Evolutionary conservation across 192 early-diverging fungal genomes (phyloP), one percentile per base, ranked within the genome.

Genomic region (Coemansia furcata): DNA sequence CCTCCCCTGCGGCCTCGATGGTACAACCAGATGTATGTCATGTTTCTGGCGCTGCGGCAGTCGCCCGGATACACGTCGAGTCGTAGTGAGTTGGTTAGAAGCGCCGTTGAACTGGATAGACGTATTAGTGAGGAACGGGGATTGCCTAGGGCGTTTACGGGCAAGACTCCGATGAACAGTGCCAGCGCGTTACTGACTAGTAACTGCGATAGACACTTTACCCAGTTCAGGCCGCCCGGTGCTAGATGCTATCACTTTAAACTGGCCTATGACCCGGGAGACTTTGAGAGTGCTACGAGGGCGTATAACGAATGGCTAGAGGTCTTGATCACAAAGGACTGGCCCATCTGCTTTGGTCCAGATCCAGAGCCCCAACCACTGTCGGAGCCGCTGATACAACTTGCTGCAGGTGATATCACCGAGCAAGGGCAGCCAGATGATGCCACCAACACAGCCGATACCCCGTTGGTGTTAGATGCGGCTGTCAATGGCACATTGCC

Each of bases 1-100:
- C 19, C 35, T 44, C 30, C 32, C 4, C n/a, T 58, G 57, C 70
- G 77, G 62, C 94, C 94, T 19, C 80, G 93, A n/a, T 97, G 95
- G 95, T 92, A 94, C 39, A 97, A 87, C 47, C 94, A 95, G 65
- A 88, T 89, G 30, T 95, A 93, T 70, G 75, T 97, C 66, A 80
- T 97, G 73, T 92, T 92, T 64, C 65, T 96, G 66, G 91, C 92
- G 6, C 77, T 97, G 21, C 81, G 90, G 7, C 85, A 93, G 29
- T 85, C 84, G 60, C 86, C 93, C 14, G 82, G 85, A 17, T 70
- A 86, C 33, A 90, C 86, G 3, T 77, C 93, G 29, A 84, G 92
- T 8, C 82, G 95, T 21, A 88, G 83, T 32, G 87, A 90, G 26
- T 69, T 97, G 26, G 92, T 97, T 19, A 78, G 83, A 32, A 85